Base-by-base conservation (phyloP, 2,329 filamentous ascomycete species). In the Cytospora mali region DNA sequence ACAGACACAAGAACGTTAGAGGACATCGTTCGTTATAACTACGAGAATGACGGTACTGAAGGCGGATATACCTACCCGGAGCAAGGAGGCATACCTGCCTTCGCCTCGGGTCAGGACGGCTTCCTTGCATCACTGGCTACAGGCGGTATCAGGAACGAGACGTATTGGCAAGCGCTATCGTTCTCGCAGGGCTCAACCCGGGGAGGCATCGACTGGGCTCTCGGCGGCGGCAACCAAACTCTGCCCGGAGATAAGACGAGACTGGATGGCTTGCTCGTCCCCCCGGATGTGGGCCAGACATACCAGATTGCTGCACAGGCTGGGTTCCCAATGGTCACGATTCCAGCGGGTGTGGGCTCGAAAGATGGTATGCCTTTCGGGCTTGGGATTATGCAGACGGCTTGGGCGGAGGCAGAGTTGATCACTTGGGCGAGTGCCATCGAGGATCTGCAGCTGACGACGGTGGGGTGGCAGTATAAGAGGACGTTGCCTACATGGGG, bases 261-360 rank as follows among this genome's bases (percentile, higher is more conserved):
- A 23, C 76, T 92, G 1, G 81, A 86, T 61, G 89, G 83, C 1
- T 77, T 93, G 2, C 78, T 93, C 1, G 87, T 91, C 0, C 89
- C 89, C 6, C 80, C 88, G 0, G 85, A 89, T 69, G 86, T 89
- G 3, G 89, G 82, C 0, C 87, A 90, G 72, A 84, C 84, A 4
- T 86, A 86, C 66, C 86, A 91, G 74, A 84, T 91, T 64, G 87
- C 88, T 0, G 90, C 90, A 0, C 88, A 92, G 74, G 90, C 90
- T 6, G 89, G 89, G 0, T 93, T 92, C 70, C 90, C 89, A 0
- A 81, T 90, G 70, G 79, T 92, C 56, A 91, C 89, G 0, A 71
- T 93, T 1, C 90, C 90, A 0, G 86, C 81, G 0, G 87, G 87
- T 1, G 76, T 85, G 6, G 78, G 83, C 66, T 67, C 74, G 10